Evolutionary conservation across 352 stramenopile genomes (phyloP).

Genomic region (Pythium scleroteichum): DNA sequence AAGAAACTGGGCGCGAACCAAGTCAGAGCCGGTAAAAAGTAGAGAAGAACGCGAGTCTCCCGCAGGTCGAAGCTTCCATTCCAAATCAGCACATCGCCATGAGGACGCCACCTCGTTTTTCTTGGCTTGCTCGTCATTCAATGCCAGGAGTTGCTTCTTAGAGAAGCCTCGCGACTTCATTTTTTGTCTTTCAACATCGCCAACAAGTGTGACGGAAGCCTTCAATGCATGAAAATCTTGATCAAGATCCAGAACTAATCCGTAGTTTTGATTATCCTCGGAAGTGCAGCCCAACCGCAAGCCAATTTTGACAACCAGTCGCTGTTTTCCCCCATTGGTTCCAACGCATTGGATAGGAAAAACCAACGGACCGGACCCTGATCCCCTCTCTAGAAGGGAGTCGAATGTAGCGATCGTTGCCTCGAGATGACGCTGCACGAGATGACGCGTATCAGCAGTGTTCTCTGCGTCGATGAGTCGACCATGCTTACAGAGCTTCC

Average conservation of each 20-base stretch:
- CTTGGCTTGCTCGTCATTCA: conserved; percentile 28
- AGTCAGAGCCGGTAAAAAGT: conserved; percentile 48
- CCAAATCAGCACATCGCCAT: conserved; percentile 42
- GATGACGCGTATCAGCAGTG: conserved; percentile 40
- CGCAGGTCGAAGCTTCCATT: conserved; percentile 36
- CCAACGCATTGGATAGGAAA: conserved; percentile 62
- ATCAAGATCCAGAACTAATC: conserved; percentile 57
- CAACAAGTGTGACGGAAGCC: background rate
- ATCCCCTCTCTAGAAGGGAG: conserved; percentile 39
- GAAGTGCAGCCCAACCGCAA: conserved; percentile 42
- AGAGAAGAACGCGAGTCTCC: conserved; percentile 9
- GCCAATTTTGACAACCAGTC: conserved; percentile 54
- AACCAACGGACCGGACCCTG: conserved; percentile 34
- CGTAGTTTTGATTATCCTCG: conserved; percentile 66
- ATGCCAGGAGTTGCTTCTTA: conserved; percentile 34
- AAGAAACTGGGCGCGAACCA: conserved; percentile 56
- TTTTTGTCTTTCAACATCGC: conserved; percentile 12
- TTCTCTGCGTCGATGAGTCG: conserved; percentile 64
- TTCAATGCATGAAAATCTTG: conserved; percentile 41
- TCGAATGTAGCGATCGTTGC: conserved; percentile 50
- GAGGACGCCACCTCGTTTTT: conserved; percentile 5
- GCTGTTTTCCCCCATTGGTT: conserved; percentile 11
- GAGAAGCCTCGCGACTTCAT: conserved; percentile 42
- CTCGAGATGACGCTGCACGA: conserved; percentile 61
- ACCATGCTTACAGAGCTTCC: conserved; percentile 70